Base-by-base conservation (phyloP, 768 basidiomycete species). In the Cubamyces sp. region DNA sequence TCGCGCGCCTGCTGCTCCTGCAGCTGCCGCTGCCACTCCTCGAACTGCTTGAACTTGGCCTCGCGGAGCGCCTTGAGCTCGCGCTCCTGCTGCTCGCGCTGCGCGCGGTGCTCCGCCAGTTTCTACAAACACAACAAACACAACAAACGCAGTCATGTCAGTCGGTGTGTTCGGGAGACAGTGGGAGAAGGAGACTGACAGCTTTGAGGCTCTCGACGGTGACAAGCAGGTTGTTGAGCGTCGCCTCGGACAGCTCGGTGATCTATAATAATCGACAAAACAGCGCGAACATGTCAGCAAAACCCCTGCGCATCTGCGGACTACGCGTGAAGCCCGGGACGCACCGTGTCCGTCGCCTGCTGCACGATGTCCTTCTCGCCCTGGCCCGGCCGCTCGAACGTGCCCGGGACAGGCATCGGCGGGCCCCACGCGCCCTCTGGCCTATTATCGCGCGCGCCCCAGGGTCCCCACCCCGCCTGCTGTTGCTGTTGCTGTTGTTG, bases 171-270 rank as follows among this genome's bases (percentile, higher is more conserved):
- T 1, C 26, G 55, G 18, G 45, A 61, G 12, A 46, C 8, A 18
- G 15, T 18, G 1, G 5, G 9, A 25, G 9, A 28, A 3, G 15
- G 43, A 18, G 18, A 79, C 86, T 63, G 63, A 89, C 88, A 16
- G 75, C 75, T 74, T 87, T 90, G 57, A 91, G 74, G 34, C 79
- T 74, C 67, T 88, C 83, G 49, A 87, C 80, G 0, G 81, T 83
- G 23, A 73, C 70, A 53, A 89, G 71, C 45, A 90, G 79, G 21
- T 81, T 79, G 47, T 88, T 87, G 18, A 91, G 81, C 0, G 88
- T 86, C 16, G 81, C 79, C 70, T 91, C 90, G 2, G 88, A 88
- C 60, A 90, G 69, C 53, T 88, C 87, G 8, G 76, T 74, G 75
- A 87, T 81, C 89, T 88, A 19, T 19, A 11, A 5, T 58, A 25